Conservation (phyloP, 2,329 filamentous ascomycete genomes). For the Fusarium tuaranense region DNA sequence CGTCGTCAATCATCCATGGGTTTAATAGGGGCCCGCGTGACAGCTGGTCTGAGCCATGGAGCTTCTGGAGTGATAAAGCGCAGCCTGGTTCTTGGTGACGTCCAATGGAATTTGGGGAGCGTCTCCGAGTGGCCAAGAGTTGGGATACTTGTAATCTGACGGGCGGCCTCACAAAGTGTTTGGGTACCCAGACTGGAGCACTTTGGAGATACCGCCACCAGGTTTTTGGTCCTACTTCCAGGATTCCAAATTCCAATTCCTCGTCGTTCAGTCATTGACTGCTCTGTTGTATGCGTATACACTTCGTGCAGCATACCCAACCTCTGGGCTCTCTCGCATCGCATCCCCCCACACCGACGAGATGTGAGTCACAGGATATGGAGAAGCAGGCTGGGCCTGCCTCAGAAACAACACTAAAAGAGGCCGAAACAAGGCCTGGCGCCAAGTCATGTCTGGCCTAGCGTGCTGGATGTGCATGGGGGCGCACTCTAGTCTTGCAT, state of each 20-base stretch:
- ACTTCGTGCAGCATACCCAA: conserved; percentile 14
- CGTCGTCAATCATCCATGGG: not conserved
- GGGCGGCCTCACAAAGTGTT: conserved; percentile 21
- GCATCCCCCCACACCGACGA: conserved; percentile 33
- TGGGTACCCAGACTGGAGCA: not conserved
- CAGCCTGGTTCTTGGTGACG: conserved; percentile 1
- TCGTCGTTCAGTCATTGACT: not conserved
- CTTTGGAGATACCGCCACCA: conserved; percentile 1
- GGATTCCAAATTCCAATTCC: conserved; percentile 4
- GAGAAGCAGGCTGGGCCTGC: conserved; percentile 37
- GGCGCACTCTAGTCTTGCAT: conserved; percentile 11
- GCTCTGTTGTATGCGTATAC: conserved; percentile 1
- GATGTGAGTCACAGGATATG: conserved; percentile 45
- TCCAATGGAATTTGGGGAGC: conserved; percentile 5
- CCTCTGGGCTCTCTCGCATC: conserved; percentile 7
- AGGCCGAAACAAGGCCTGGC: conserved; percentile 40
- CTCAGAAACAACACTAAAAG: conserved; percentile 33
- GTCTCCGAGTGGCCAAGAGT: conserved; percentile 4
- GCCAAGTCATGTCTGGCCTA: conserved; percentile 34
- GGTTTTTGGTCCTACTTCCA: not conserved
- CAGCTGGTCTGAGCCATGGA: conserved; percentile 1
- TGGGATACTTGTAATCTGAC: conserved; percentile 6
- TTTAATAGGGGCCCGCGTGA: conserved; percentile 1
- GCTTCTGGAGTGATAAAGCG: conserved; percentile 4
- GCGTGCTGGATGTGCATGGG: conserved; percentile 28